Evolutionary conservation across 129 eudicot genomes (phyloP), one percentile per base, ranked within the genome.

Genomic region (Flaveria sonorensis): DNA sequence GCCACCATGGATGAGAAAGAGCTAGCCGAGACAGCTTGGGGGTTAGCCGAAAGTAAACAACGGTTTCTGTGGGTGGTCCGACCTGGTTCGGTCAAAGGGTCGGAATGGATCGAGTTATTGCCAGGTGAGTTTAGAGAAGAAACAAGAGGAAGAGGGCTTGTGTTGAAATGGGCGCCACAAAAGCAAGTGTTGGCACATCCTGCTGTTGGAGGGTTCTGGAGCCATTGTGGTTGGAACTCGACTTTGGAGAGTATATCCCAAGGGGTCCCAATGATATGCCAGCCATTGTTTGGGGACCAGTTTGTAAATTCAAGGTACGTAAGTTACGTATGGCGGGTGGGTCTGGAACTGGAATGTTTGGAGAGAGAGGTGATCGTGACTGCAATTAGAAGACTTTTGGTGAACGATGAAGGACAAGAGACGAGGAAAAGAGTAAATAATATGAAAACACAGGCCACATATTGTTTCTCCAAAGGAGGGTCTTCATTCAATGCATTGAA

Each of bases 201-300:
- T 20, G 76, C 88, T 12, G 80, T 84, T 36, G 92, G 87, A 36
- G 85, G 85, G 5, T 87, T 84, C 70, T 79, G 79, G 88, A 87
- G 86, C 64, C 92, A 87, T 45, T 79, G 88, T 55, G 92, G 92
- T 48, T 87, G 87, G 88, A 87, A 87, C 28, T 87, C 90, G 10
- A 84, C 80, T 2, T 48, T 87, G 14, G 86, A 87, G 28, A 87
- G 86, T 32, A 56, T 84, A 12, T 72, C 70, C 10, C 85, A 79
- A 68, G 88, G 88, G 65, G 81, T 87, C 50, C 89, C 92, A 1
- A 72, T 82, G 83, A 68, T 87, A 26, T 87, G 92, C 60, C 28
- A 65, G 51, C 87, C 87, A 2, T 23, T 30, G 7, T 59, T 73
- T 9, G 85, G 56, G 4, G 92, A 87, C 81, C 88, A 87, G 48